Conservation (phyloP, 1,284 basidiomycete species). For the Boletus calvinii region DNA sequence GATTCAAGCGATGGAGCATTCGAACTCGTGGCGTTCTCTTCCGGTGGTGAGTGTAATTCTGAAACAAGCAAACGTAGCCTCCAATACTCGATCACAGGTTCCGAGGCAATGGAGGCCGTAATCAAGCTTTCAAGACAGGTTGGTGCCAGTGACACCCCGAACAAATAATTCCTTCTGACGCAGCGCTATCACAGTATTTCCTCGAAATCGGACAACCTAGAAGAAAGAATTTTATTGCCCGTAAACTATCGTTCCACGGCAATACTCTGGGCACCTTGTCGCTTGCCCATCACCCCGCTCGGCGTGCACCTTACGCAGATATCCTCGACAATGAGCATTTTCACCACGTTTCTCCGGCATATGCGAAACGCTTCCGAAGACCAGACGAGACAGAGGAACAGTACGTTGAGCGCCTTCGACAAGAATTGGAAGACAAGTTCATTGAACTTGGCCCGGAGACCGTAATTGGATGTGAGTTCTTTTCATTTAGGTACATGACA, state of each 20-base stretch:
- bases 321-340: slow-evolving; percentile 65
- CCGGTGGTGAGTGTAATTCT: slow-evolving; percentile 52
- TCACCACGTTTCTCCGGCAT: slow-evolving; percentile 85
- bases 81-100: slow-evolving; percentile 46
- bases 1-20: slow-evolving; percentile 71
- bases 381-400: slow-evolving; percentile 70
- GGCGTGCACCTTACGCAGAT: slow-evolving; percentile 64
- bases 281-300: slow-evolving; percentile 61
- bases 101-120: slow-evolving; percentile 82
- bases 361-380: slow-evolving; percentile 72
- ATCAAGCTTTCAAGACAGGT: slow-evolving; percentile 80
- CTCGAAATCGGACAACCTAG: slow-evolving; percentile 66
- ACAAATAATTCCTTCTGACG: slow-evolving; percentile 7
- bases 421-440: slow-evolving; percentile 85
- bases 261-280: slow-evolving; percentile 75
- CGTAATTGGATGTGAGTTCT: slow-evolving; percentile 67
- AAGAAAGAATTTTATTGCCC: slow-evolving; percentile 77
- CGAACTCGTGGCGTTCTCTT: slow-evolving; percentile 62
- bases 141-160: slow-evolving; percentile 15
- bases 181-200: slow-evolving; percentile 51
- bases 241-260: slow-evolving; percentile 80
- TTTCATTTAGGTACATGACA: neutral
- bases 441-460: slow-evolving; percentile 76
- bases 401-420: slow-evolving; percentile 71
- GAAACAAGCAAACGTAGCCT: neutral